A percentile compares a stretch with the other conserved stretches of the same genome.
Conservation (phyloP, 1,284 basidiomycete species). For the Rugosomyces carneus region DNA sequence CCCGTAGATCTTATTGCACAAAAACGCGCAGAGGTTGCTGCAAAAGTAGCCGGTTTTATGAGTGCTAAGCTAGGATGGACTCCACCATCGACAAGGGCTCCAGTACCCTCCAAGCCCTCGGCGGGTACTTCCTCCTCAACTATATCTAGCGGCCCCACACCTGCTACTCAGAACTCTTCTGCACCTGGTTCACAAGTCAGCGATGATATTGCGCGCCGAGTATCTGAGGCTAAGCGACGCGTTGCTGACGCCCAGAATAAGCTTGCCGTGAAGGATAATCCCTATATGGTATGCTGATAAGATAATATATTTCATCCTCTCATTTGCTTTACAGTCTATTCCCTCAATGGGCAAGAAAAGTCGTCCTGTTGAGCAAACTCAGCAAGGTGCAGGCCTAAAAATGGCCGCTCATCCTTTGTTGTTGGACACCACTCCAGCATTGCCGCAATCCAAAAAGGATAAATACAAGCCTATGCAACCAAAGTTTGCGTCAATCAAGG, state of each 20-base stretch:
- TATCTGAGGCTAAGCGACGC: slow-evolving; percentile 75
- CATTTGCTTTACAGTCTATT: slow-evolving; percentile 32
- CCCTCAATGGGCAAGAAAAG: slow-evolving; percentile 53
- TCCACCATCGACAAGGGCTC: slow-evolving; percentile 20
- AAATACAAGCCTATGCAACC: slow-evolving; percentile 95
- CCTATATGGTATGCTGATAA: slow-evolving; percentile 68
- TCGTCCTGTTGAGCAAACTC: slow-evolving; percentile 48
- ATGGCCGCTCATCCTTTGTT: slow-evolving; percentile 88
- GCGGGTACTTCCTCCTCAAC: slow-evolving; percentile 25
- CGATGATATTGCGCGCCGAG: slow-evolving; percentile 61
- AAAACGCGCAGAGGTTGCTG: slow-evolving; percentile 80
- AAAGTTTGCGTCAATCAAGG: slow-evolving; percentile 92
- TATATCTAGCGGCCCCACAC: slow-evolving; percentile 30
- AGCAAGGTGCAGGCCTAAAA: slow-evolving; percentile 77
- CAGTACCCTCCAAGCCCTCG: slow-evolving; percentile 25
- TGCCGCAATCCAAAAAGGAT: slow-evolving; percentile 77
- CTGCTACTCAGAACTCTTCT: slow-evolving; percentile 25
- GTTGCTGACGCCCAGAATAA: slow-evolving; percentile 76
- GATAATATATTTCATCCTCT: no score
- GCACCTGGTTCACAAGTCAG: slow-evolving; percentile 38
- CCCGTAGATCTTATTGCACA: slow-evolving; percentile 64
- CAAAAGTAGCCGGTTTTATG: slow-evolving; percentile 78
- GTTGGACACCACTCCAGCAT: slow-evolving; percentile 56
- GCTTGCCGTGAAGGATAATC: slow-evolving; percentile 69
- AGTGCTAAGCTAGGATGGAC: slow-evolving; percentile 34